Conservation (phyloP, 1,284 basidiomycete species). For the Tetrapyrgos nigripes region DNA sequence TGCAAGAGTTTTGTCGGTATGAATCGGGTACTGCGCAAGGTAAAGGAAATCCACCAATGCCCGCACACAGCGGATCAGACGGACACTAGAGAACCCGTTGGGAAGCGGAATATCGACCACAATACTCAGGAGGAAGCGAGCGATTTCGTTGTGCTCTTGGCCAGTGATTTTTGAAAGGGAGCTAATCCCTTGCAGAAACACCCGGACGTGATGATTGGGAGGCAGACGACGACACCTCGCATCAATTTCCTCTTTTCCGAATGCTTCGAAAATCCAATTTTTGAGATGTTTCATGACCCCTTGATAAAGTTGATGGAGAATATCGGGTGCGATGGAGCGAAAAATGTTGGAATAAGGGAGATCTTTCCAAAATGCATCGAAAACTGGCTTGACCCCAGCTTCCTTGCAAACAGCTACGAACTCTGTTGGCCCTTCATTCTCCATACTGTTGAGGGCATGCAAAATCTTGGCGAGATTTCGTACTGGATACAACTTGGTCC, state of each 20-base stretch:
- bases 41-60: slow-evolving; percentile 5
- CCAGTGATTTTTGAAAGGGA: slow-evolving; percentile 33
- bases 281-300: background rate
- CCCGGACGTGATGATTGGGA: slow-evolving; percentile 36
- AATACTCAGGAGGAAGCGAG: background rate
- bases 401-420: too few relatives aligned
- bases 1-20: background rate
- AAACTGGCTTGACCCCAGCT: background rate
- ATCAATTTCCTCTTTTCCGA: background rate
- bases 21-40: slow-evolving; percentile 2
- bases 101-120: background rate
- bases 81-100: background rate
- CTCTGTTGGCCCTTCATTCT: too few relatives aligned
- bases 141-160: slow-evolving; percentile 30
- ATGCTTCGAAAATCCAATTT: background rate
- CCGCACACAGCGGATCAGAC: slow-evolving; percentile 9
- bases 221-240: slow-evolving; percentile 34
- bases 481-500: too few relatives aligned
- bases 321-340: background rate
- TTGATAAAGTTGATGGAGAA: slow-evolving; percentile 8
- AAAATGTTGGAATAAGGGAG: background rate
- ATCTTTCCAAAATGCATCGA: background rate
- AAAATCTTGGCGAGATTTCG: too few relatives aligned
- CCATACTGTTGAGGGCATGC: too few relatives aligned
- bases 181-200: slow-evolving; percentile 44